A percentile compares a stretch with the other conserved stretches of the same genome.
Conservation (phyloP, 192 early-diverging fungal species). For the Gryganskiella cystojenkinii region DNA sequence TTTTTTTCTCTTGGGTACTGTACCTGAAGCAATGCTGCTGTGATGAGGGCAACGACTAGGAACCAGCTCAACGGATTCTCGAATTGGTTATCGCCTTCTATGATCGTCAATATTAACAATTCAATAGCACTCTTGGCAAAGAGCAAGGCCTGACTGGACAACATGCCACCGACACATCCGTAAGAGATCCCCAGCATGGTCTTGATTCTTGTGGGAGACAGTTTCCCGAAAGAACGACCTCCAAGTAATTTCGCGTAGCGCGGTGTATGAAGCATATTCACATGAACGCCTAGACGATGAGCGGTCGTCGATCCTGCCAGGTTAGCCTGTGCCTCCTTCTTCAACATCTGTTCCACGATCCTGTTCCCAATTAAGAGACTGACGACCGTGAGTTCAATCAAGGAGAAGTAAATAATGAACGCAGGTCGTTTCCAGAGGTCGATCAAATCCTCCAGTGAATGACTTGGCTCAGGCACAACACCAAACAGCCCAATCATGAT, state of each 20-base stretch:
- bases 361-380: constrained; percentile 58
- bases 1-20: background rate
- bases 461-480: constrained; percentile 76
- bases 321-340: constrained; percentile 15
- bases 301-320: constrained; percentile 8
- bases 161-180: constrained; percentile 74
- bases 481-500: constrained; percentile 78
- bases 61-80: constrained; percentile 75
- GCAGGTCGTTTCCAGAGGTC: constrained; percentile 71
- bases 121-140: constrained; percentile 85
- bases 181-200: constrained; percentile 68
- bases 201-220: constrained; percentile 46
- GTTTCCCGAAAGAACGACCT: constrained; percentile 22
- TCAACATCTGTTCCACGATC: constrained; percentile 53
- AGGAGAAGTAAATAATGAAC: constrained; percentile 73
- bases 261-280: background rate
- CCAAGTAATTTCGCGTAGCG: constrained; percentile 11
- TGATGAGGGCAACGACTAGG: constrained; percentile 65
- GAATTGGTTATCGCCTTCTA: constrained; percentile 71
- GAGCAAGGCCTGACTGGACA: constrained; percentile 78
- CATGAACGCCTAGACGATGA: constrained; percentile 8
- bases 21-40: constrained; percentile 68
- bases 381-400: constrained; percentile 62
- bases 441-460: constrained; percentile 74
- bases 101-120: constrained; percentile 69